Conservation (phyloP, 768 basidiomycete genomes). For the Mycena floridula region DNA sequence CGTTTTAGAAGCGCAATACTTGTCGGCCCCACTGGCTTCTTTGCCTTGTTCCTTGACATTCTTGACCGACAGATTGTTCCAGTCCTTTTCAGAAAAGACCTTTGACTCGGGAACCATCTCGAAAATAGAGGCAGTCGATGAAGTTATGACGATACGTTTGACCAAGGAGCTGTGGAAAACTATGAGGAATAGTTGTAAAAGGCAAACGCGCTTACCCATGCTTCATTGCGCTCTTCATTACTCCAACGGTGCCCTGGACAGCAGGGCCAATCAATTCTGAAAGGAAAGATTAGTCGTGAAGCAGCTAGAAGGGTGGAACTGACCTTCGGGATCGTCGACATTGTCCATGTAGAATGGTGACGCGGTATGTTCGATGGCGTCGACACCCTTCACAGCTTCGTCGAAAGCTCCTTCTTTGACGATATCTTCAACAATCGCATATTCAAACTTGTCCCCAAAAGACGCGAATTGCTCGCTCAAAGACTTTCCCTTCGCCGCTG, state of each 20-base stretch:
- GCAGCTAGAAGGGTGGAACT: background rate
- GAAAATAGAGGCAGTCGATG: conserved; percentile 38
- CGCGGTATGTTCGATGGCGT: no score
- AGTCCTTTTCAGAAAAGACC: conserved; percentile 34
- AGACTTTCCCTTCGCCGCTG: conserved; percentile 31
- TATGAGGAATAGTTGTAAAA: background rate
- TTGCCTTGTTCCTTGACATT: conserved; percentile 33
- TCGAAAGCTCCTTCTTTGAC: conserved; percentile 29
- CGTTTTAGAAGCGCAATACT: conserved; percentile 42
- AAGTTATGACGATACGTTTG: conserved; percentile 50
- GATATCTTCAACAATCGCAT: conserved; percentile 23
- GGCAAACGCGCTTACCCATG: conserved; percentile 30
- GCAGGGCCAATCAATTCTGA: conserved; percentile 66
- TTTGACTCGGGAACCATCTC: conserved; percentile 5
- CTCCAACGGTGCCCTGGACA: conserved; percentile 58
- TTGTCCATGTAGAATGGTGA: conserved; percentile 26
- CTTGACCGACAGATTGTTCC: conserved; percentile 37
- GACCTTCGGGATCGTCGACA: conserved; percentile 21
- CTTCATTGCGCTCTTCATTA: conserved; percentile 55
- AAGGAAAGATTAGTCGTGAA: background rate
- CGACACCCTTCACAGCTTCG: conserved; percentile 37
- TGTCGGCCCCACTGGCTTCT: conserved; percentile 22
- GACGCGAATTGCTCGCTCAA: conserved; percentile 26
- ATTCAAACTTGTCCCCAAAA: conserved; percentile 22
- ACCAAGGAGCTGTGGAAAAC: conserved; percentile 23